A percentile compares a stretch with the other conserved stretches of the same genome.
Conservation (phyloP, 2,329 filamentous ascomycete genomes). For the Aspergillaceae sp. region DNA sequence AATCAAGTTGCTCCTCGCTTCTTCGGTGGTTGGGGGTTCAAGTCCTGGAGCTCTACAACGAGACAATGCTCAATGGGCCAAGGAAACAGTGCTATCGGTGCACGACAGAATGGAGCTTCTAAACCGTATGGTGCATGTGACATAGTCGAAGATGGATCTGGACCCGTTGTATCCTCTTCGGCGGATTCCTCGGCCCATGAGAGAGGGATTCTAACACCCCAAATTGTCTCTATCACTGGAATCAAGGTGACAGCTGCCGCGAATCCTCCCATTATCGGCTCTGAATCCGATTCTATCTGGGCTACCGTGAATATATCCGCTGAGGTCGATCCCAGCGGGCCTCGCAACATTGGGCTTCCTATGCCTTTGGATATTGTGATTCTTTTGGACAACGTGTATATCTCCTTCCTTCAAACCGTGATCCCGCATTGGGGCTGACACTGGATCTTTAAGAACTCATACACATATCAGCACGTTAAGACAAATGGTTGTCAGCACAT, state of each 20-base stretch:
- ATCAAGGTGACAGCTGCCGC: conserved; percentile 11
- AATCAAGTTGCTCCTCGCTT: conserved; percentile 1
- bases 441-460: conserved; percentile 5
- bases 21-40: conserved; percentile 16
- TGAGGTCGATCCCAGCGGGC: conserved; percentile 15
- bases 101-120: not conserved
- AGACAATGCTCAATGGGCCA: conserved; percentile 3
- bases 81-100: not conserved
- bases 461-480: conserved; percentile 11
- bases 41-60: conserved; percentile 9
- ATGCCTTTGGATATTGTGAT: conserved; percentile 29
- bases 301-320: conserved; percentile 17
- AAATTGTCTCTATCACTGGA: conserved; percentile 13
- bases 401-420: conserved; percentile 1
- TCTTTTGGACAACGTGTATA: conserved; percentile 28
- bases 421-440: not conserved
- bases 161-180: not conserved
- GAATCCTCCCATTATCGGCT: conserved; percentile 7
- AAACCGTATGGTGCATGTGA: not conserved
- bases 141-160: not conserved
- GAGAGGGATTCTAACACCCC: not conserved
- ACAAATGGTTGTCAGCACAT: conserved; percentile 14
- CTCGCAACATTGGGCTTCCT: conserved; percentile 8
- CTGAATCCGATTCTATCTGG: conserved; percentile 11
- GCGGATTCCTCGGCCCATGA: not conserved